phyloP scores from a whole-genome alignment of 192 early-diverging fungal species.

The Coemansia sp. region DNA sequence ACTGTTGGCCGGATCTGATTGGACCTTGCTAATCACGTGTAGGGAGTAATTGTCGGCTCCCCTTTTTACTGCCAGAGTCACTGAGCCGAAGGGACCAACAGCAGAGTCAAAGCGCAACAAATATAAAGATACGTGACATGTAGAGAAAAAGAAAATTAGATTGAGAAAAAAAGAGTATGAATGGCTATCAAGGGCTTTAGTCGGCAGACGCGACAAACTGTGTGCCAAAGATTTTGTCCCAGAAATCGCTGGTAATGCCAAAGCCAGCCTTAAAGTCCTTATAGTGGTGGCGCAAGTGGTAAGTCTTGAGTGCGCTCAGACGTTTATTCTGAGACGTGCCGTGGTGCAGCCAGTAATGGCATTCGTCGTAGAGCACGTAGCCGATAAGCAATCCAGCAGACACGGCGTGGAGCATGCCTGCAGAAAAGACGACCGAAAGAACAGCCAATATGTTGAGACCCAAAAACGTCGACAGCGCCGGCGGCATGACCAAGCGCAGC shows the following conservation, averaged over 20 bases:
- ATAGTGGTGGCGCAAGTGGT: constrained; percentile 96
- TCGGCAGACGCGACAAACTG: constrained; percentile 33
- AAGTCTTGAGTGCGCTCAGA: constrained; percentile 87
- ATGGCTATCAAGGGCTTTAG: constrained; percentile 6
- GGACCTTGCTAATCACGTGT: constrained; percentile 4
- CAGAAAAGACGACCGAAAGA: constrained; percentile 63
- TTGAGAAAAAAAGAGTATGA: neutral
- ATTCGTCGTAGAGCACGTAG: constrained; percentile 90
- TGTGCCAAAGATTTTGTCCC: constrained; percentile 83
- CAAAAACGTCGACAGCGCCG: constrained; percentile 65
- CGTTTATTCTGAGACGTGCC: constrained; percentile 70
- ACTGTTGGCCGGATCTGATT: constrained; percentile 6
- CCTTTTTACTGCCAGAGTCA: neutral
- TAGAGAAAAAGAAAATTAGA: constrained; percentile 6
- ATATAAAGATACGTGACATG: too few species aligned
- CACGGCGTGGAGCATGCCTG: constrained; percentile 65
- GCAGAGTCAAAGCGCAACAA: neutral
- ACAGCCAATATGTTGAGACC: constrained; percentile 64
- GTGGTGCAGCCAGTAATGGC: constrained; percentile 95
- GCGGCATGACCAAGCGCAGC: constrained; percentile 96
- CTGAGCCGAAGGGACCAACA: neutral
- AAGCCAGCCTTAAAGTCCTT: constrained; percentile 84
- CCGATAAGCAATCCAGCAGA: constrained; percentile 75
- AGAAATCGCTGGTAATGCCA: constrained; percentile 88
- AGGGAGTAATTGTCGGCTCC: neutral